phyloP scores from a whole-genome alignment of 1,284 basidiomycete genomes.

The Fomitopsis pinicola region DNA sequence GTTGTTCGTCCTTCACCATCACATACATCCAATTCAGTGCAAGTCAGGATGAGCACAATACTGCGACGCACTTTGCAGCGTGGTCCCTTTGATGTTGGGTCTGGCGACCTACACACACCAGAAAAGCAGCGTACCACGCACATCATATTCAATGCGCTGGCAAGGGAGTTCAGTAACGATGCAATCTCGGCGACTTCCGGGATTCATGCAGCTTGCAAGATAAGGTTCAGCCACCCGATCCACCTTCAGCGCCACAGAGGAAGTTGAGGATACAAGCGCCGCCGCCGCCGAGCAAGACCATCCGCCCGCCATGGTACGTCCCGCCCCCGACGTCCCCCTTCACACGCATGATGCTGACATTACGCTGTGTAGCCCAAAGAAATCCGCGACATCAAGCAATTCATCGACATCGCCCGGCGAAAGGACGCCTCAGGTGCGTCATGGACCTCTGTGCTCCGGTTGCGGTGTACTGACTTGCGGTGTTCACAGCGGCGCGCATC shows the following conservation, averaged over 20 bases:
- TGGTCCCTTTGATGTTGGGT: too few relatives aligned
- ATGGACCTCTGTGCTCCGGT: slow-evolving; percentile 3
- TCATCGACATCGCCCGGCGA: slow-evolving; percentile 94
- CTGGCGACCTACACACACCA: too few relatives aligned
- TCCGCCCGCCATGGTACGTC: slow-evolving; percentile 24
- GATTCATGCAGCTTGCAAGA: neutral
- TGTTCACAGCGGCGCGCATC: slow-evolving; percentile 85
- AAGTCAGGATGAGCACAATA: too few relatives aligned
- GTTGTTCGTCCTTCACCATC: too few relatives aligned
- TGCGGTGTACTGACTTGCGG: neutral
- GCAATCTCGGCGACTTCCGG: slow-evolving; percentile 2
- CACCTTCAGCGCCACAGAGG: too few relatives aligned
- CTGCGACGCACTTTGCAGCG: neutral
- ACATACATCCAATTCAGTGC: too few relatives aligned
- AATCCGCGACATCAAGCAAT: slow-evolving; percentile 98
- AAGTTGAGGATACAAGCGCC: neutral
- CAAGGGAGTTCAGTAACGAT: neutral
- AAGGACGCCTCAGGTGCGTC: slow-evolving; percentile 77
- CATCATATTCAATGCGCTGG: too few relatives aligned
- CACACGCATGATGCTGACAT: neutral
- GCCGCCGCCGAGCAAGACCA: slow-evolving; percentile 16
- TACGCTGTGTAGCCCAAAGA: slow-evolving; percentile 80
- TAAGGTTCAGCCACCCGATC: slow-evolving; percentile 7
- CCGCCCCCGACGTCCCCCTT: neutral
- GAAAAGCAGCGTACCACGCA: too few relatives aligned